phyloP scores from a whole-genome alignment of 2,329 filamentous ascomycete species.

The Chalara sp. region DNA sequence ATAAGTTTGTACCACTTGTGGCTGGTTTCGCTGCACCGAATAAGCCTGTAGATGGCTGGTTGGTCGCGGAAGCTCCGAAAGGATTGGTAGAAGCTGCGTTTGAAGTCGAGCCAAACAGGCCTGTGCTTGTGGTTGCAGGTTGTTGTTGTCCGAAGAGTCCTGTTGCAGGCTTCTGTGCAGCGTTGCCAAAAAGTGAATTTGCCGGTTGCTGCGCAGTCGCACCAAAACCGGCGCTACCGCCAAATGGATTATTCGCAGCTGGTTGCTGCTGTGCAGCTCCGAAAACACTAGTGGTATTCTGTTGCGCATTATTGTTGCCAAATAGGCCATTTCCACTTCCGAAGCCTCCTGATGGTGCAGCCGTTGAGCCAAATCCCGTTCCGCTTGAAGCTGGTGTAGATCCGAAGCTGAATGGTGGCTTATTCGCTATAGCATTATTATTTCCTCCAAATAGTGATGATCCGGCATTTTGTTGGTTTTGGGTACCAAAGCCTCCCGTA shows the following conservation, averaged over 20 bases:
- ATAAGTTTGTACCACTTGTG: constrained; percentile 32
- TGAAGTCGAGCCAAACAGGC: constrained; percentile 31
- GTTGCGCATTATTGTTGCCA: constrained; percentile 23
- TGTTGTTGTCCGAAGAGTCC: constrained; percentile 35
- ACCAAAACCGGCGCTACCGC: constrained; percentile 18
- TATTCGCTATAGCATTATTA: constrained; percentile 31
- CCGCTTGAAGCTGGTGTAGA: constrained; percentile 12
- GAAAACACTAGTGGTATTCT: constrained; percentile 27
- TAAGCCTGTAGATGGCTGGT: constrained; percentile 27
- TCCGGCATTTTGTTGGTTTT: constrained; percentile 22
- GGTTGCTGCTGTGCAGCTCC: constrained; percentile 34
- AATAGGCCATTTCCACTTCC: constrained; percentile 31
- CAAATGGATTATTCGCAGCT: constrained; percentile 28
- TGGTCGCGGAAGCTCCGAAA: constrained; percentile 22
- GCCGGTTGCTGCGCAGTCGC: constrained; percentile 24
- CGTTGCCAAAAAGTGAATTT: constrained; percentile 29
- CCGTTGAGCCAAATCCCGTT: constrained; percentile 21
- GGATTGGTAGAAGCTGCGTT: constrained; percentile 24
- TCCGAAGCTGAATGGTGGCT: constrained; percentile 28
- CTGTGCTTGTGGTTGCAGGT: constrained; percentile 21
- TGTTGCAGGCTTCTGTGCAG: constrained; percentile 31
- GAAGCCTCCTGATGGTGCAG: constrained; percentile 18
- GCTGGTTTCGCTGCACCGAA: constrained; percentile 34
- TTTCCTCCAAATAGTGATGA: constrained; percentile 22
- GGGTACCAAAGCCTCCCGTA: constrained; percentile 32